Conservation (phyloP, 2,329 filamentous ascomycete genomes). For the Aspergillus versicolor region DNA sequence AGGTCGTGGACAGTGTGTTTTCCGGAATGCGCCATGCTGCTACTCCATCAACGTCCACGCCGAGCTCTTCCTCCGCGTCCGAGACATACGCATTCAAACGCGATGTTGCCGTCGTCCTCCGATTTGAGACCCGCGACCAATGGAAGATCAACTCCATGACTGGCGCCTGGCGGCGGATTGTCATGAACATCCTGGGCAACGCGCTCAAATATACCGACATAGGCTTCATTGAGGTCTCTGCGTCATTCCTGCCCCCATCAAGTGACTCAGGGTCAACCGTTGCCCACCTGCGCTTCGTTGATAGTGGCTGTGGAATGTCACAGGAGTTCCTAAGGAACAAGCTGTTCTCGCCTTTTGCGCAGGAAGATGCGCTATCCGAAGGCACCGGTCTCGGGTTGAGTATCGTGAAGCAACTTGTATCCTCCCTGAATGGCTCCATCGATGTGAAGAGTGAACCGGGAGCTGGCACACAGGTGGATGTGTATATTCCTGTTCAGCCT, state of each 20-base stretch:
- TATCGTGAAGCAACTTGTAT: slow-evolving; percentile 58
- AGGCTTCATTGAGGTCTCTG: slow-evolving; percentile 24
- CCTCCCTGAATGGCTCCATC: slow-evolving; percentile 56
- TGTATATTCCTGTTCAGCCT: slow-evolving; percentile 23
- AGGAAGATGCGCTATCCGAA: slow-evolving; percentile 57
- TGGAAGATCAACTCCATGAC: slow-evolving; percentile 26
- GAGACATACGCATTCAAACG: not conserved
- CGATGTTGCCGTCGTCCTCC: slow-evolving; percentile 18
- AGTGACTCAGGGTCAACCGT: slow-evolving; percentile 11
- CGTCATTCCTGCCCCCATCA: slow-evolving; percentile 12
- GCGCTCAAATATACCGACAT: slow-evolving; percentile 29
- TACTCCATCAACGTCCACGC: slow-evolving; percentile 6
- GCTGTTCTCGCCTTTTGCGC: slow-evolving; percentile 61
- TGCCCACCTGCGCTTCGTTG: slow-evolving; percentile 48
- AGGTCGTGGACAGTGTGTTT: slow-evolving; percentile 19
- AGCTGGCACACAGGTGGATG: slow-evolving; percentile 23
- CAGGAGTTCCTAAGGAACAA: slow-evolving; percentile 58
- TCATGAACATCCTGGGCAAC: slow-evolving; percentile 35
- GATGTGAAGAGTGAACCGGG: slow-evolving; percentile 46
- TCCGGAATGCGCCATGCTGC: slow-evolving; percentile 18
- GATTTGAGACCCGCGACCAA: slow-evolving; percentile 14
- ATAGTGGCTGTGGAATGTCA: slow-evolving; percentile 66
- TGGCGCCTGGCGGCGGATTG: slow-evolving; percentile 26
- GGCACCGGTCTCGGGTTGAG: slow-evolving; percentile 64
- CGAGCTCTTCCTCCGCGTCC: not conserved